Percentiles rank a stretch among this genome's conserved stretches.
Conservation (phyloP, 768 basidiomycete genomes). For the Leccinum disarticulatum region DNA sequence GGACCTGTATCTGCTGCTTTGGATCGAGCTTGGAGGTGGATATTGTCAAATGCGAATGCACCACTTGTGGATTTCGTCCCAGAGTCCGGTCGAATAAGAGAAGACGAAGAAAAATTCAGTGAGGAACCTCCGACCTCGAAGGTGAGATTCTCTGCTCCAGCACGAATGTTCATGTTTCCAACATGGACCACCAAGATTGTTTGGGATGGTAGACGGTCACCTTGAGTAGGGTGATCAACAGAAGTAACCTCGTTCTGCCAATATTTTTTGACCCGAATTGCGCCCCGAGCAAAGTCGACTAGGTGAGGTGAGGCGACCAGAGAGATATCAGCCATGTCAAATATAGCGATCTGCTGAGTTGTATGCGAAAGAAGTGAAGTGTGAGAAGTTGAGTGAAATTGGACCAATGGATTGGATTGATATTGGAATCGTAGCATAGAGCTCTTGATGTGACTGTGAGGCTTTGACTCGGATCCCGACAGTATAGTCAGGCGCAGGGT, state of each 20-base stretch:
- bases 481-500: constrained; percentile 20
- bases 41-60: constrained; percentile 47
- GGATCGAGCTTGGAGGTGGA: constrained; percentile 61
- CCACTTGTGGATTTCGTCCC: constrained; percentile 46
- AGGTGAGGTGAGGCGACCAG: constrained; percentile 55
- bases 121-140: constrained; percentile 55
- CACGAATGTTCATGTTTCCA: constrained; percentile 50
- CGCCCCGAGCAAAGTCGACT: constrained; percentile 56
- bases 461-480: constrained; percentile 17
- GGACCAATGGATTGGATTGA: constrained; percentile 13
- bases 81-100: constrained; percentile 12
- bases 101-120: constrained; percentile 24
- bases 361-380: constrained; percentile 12
- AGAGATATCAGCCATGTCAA: constrained; percentile 42
- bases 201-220: constrained; percentile 16
- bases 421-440: constrained; percentile 29
- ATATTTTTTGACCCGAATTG: constrained; percentile 51
- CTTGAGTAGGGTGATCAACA: constrained; percentile 3
- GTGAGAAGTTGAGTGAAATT: constrained; percentile 15
- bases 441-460: constrained; percentile 25
- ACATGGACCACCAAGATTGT: constrained; percentile 43
- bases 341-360: constrained; percentile 25
- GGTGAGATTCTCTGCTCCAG: constrained; percentile 68
- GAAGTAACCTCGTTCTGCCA: constrained; percentile 7
- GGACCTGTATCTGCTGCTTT: no score